phyloP scores from a whole-genome alignment of 345 rosid genomes.

The Gossypioides kirkii region DNA sequence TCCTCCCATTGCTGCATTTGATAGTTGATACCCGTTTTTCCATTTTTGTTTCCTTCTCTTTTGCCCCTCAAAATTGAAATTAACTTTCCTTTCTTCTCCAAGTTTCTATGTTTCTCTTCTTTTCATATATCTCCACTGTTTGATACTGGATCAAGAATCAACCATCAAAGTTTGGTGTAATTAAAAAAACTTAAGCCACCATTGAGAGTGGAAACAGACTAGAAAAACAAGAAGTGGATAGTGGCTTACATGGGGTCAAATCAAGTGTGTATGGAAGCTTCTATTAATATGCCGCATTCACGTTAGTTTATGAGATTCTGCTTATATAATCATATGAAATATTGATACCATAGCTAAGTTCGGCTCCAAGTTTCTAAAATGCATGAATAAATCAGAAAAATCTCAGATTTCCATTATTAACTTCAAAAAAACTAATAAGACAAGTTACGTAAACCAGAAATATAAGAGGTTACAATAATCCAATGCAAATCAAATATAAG shows the following conservation, averaged over 20 bases:
- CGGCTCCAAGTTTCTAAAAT: too few species aligned
- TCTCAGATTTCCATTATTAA: neutral
- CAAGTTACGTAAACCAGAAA: neutral
- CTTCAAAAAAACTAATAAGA: neutral
- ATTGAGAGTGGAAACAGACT: neutral
- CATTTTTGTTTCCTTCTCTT: neutral
- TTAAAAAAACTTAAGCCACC: too few species aligned
- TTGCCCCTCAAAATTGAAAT: neutral
- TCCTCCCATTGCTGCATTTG: constrained; percentile 22
- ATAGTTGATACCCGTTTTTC: constrained; percentile 18
- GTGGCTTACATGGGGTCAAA: neutral
- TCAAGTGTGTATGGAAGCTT: too few species aligned
- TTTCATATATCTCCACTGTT: neutral
- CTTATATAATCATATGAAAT: too few species aligned
- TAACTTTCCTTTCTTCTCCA: neutral
- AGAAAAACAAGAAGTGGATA: neutral
- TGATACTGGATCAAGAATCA: neutral
- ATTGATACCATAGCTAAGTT: too few species aligned
- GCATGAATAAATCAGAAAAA: too few species aligned
- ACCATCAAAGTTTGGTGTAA: neutral
- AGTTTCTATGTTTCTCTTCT: neutral
- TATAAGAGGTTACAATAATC: neutral
- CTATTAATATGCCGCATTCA: too few species aligned
- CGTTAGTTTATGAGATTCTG: too few species aligned
- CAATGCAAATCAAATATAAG: neutral